Base-by-base conservation (phyloP, 2,329 filamentous ascomycete genomes). In the Scolecobasidium constrictum region DNA sequence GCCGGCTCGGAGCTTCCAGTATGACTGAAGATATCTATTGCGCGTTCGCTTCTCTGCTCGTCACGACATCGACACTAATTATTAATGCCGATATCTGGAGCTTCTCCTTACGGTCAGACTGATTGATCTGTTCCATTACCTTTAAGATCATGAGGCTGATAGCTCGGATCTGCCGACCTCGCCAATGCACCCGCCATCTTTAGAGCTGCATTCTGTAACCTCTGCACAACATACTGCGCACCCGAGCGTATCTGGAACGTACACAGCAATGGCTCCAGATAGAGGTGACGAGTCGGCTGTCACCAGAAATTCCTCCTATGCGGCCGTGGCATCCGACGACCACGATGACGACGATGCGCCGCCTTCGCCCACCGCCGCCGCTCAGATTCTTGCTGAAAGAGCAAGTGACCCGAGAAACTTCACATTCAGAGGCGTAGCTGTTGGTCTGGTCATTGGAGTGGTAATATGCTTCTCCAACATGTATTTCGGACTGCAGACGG, bases 401-500 rank as follows among this genome's bases (percentile, higher is more conserved):
- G 62, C 63, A 3, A 50, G 53, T 4, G 59, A 69, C 47, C 65
- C 67, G 4, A 75, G 75, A 20, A 37, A 86, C 65, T 95, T 98
- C 64, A 96, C 92, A 1, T 45, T 81, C 19, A 81, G 92, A 44
- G 86, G 86, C 40, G 72, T 96, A 31, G 57, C 78, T 4, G 86
- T 85, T 20, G 92, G 92, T 13, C 69, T 94, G 4, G 67, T 76
- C 3, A 92, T 98, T 49, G 92, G 92, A 33, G 77, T 92, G 4
- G 70, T 96, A 43, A 94, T 96, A 55, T 92, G 85, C 57, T 94
- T 94, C 60, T 93, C 86, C 41, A 98, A 98, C 59, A 95, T 93
- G 70, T 98, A 96, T 62, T 98, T 98, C 59, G 92, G 92, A n/a
- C 70, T 98, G 22, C 92, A 96, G 65, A 93, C 86, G 20, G 80